Evolutionary conservation across 768 basidiomycete genomes (phyloP).

Genomic region (Macrolepiota albuminosa): DNA sequence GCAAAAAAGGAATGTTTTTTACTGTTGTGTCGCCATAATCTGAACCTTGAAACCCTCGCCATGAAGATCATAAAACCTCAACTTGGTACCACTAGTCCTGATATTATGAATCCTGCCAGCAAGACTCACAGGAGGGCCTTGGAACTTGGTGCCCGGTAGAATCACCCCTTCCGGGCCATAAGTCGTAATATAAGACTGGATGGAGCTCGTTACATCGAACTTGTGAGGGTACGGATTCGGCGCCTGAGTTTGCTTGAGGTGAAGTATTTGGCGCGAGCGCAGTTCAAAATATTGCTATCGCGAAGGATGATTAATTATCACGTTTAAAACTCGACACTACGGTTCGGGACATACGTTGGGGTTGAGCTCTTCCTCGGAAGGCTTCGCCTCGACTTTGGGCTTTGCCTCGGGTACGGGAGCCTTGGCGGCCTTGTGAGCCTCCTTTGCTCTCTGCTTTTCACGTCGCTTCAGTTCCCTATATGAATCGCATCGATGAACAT

Average conservation of each 20-base stretch:
- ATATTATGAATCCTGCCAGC: constrained; percentile 94
- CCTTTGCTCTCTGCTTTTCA: constrained; percentile 81
- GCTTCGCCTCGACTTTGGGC: constrained; percentile 35
- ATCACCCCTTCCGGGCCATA: constrained; percentile 77
- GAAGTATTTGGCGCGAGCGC: constrained; percentile 82
- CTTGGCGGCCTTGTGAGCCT: constrained; percentile 51
- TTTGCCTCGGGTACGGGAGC: constrained; percentile 35
- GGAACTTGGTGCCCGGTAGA: constrained; percentile 58
- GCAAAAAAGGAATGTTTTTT: constrained; percentile 23
- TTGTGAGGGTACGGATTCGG: constrained; percentile 99
- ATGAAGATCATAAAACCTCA: constrained; percentile 92
- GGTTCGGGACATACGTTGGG: constrained; percentile 66
- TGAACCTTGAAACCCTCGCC: constrained; percentile 92
- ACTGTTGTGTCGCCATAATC: constrained; percentile 89
- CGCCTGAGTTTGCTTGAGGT: constrained; percentile 75
- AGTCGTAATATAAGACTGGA: constrained; percentile 65
- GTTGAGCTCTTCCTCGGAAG: constrained; percentile 72
- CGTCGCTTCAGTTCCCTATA: constrained; percentile 94
- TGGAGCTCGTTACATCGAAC: constrained; percentile 81
- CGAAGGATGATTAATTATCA: not conserved
- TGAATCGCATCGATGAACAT: constrained; percentile 22
- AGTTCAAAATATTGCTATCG: constrained; percentile 94
- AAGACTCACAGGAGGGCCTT: constrained; percentile 53
- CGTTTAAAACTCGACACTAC: not conserved
- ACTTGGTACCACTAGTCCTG: constrained; percentile 74